A percentile compares a stretch with the other conserved stretches of the same genome.
Conservation (phyloP, 257 asterid species). For the Lantana camara region DNA sequence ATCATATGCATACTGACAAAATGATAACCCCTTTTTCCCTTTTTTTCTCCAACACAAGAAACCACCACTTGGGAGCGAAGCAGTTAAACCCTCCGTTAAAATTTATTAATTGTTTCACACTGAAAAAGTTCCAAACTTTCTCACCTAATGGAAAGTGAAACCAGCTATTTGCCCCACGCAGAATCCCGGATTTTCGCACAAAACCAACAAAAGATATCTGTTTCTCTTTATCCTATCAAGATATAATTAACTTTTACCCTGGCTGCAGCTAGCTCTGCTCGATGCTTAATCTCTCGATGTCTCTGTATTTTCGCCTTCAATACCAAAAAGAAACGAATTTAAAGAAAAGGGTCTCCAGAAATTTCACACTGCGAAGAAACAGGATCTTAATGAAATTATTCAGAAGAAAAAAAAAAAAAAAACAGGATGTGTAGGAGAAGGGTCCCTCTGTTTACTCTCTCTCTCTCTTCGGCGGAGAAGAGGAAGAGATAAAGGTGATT, state of each 20-base stretch:
- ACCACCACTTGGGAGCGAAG: constrained; percentile 20
- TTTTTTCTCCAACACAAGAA: constrained; percentile 11
- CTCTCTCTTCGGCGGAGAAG: constrained; percentile 27
- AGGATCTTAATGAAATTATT: background rate
- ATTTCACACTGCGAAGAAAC: background rate
- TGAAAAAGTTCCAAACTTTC: constrained; percentile 21
- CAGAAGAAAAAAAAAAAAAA: background rate
- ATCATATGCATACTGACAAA: constrained; percentile 55
- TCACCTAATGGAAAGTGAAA: constrained; percentile 40
- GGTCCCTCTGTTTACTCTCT: constrained; percentile 11
- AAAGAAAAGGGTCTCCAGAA: background rate
- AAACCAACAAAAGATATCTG: constrained; percentile 24
- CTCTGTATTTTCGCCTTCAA: constrained; percentile 15
- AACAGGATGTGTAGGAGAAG: background rate
- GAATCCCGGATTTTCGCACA: constrained; percentile 27
- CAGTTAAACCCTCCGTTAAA: constrained; percentile 14
- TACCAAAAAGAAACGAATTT: constrained; percentile 18
- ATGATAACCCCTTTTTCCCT: constrained; percentile 21
- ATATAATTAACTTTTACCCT: constrained; percentile 10
- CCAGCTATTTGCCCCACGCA: constrained; percentile 25
- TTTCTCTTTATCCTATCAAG: background rate
- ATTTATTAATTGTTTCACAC: constrained; percentile 13
- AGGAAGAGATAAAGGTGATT: constrained; percentile 25
- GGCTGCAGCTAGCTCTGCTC: constrained; percentile 16
- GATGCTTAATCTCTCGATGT: background rate